These are phyloP conservation scores for Bipolaris oryzae DNA, from an alignment of 2,329 filamentous ascomycete genomes.

Conservation along the genomic window DNA sequence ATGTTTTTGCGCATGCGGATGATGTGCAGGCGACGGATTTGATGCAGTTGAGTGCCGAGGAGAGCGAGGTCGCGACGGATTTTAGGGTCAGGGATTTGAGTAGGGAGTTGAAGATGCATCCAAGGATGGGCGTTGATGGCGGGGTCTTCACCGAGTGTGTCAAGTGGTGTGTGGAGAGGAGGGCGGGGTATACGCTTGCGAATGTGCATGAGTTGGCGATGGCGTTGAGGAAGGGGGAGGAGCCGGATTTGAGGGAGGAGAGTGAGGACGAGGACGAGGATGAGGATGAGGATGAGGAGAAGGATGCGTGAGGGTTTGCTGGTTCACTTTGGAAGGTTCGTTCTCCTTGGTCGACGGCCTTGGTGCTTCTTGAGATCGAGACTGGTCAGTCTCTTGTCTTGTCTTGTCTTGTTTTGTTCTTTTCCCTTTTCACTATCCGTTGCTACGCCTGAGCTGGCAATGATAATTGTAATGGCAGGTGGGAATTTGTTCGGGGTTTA, in stretches of 20 bases:
- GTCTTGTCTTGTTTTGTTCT: no score
- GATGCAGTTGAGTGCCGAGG: slow-evolving; percentile 15
- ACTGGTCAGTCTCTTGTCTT: no score
- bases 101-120: slow-evolving; percentile 26
- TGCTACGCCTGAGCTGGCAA: no score
- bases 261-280: background rate
- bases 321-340: no score
- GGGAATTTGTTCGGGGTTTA: no score
- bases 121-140: slow-evolving; percentile 10
- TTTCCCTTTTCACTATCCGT: no score
- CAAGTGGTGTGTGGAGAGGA: slow-evolving; percentile 27
- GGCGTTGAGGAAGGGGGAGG: slow-evolving; percentile 8
- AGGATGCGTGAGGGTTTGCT: no score
- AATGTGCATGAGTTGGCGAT: slow-evolving; percentile 23
- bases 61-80: slow-evolving; percentile 13
- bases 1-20: slow-evolving; percentile 12
- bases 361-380: no score
- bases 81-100: slow-evolving; percentile 24
- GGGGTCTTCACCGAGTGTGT: slow-evolving; percentile 41
- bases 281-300: background rate
- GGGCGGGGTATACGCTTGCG: slow-evolving; percentile 17
- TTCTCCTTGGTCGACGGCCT: no score
- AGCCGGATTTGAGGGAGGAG: background rate
- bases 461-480: no score
- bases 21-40: slow-evolving; percentile 30